phyloP scores from a whole-genome alignment of 352 stramenopile species.

The Globisporangium paddicum region DNA sequence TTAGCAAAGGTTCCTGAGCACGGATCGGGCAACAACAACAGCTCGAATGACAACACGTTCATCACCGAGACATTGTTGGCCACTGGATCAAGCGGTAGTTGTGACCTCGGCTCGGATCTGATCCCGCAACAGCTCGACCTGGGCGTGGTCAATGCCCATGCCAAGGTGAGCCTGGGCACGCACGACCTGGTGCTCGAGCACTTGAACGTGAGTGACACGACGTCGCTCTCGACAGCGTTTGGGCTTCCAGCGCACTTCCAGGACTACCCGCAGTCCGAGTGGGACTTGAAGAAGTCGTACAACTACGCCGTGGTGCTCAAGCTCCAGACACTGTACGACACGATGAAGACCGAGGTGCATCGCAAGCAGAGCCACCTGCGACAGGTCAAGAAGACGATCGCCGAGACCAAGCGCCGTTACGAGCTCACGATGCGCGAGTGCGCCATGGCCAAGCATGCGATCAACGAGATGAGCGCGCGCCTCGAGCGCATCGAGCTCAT shows the following conservation, averaged over 20 bases:
- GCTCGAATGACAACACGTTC: slow-evolving; percentile 17
- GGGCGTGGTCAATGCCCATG: background rate
- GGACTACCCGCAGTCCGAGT: slow-evolving; percentile 76
- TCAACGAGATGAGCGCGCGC: slow-evolving; percentile 68
- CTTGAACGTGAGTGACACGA: slow-evolving; percentile 17
- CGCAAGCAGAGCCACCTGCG: slow-evolving; percentile 63
- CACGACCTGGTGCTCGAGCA: slow-evolving; percentile 21
- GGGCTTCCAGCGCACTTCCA: slow-evolving; percentile 66
- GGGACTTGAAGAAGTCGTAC: slow-evolving; percentile 72
- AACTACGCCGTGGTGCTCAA: slow-evolving; percentile 76
- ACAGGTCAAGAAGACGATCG: slow-evolving; percentile 54
- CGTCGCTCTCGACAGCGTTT: slow-evolving; percentile 39
- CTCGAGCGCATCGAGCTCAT: slow-evolving; percentile 66
- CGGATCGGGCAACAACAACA: background rate
- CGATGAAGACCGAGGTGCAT: slow-evolving; percentile 46
- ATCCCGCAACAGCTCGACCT: background rate
- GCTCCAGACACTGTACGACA: slow-evolving; percentile 70
- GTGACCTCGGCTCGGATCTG: background rate
- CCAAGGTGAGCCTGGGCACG: slow-evolving; percentile 3
- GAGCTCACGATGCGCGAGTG: slow-evolving; percentile 67
- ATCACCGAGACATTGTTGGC: background rate
- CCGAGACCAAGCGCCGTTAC: slow-evolving; percentile 55
- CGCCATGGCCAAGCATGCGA: slow-evolving; percentile 69
- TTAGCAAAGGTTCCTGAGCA: slow-evolving; percentile 23
- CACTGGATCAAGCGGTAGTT: background rate